Base-by-base conservation (phyloP, 805 yeast genomes). In the Kodamaea kakaduensis region DNA sequence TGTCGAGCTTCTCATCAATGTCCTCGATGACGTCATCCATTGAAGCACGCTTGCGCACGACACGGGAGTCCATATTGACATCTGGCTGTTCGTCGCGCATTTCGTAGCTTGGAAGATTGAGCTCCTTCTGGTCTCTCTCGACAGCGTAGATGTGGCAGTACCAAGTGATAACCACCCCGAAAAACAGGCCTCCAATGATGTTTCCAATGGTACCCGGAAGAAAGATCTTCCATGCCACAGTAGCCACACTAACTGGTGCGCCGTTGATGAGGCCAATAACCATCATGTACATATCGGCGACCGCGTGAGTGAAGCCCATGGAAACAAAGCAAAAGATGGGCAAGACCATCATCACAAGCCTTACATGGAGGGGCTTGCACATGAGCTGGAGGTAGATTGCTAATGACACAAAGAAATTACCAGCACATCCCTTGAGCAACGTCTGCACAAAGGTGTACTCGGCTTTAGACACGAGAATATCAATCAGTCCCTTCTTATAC, bases 31-130 rank as follows among this genome's bases (percentile, higher is more conserved):
- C 12, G 23, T 17, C 22, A 17, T 33, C 37, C 9, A 16, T n/a
- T 23, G 43, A 26, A 7, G 9, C 16, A 19, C 28, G 24, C 13
- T 32, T 62, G 40, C 84, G 70, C 2, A 84, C 83, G 8, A 84
- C 90, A 61, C 93, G 73, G 4, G 90, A 82, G 54, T 84, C 94
- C 64, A 75, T 70, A 47, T 78, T 79, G 41, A 82, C 59, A 48
- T 81, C 84, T 3, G 94, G 93, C 46, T 82, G 90, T 55, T 84
- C 93, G 57, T 84, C 94, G 46, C 77, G 71, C 36, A 78, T 77
- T 25, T 81, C 90, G 47, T 73, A 83, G 25, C 65, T 60, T 2
- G 94, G 94, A 41, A 84, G 65, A 17, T 78, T 69, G 52, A 84
- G 61, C 29, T 64, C 51, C 43, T 68, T 69, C 56, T 77, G 75